Base-by-base conservation (phyloP, 345 rosid species). In the Nephelium lappaceum region DNA sequence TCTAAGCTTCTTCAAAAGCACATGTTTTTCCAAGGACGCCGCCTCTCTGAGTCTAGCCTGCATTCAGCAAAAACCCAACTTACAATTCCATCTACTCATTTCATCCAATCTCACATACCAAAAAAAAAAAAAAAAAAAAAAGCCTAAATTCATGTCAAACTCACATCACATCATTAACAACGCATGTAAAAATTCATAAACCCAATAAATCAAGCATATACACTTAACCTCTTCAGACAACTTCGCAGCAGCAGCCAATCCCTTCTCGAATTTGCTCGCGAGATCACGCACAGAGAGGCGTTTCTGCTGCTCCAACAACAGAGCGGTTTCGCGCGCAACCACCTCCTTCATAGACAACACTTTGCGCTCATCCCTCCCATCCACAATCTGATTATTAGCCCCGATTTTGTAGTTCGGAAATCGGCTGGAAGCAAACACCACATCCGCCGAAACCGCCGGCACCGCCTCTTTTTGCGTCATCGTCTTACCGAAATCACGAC, bases 271-370 rank as follows among this genome's bases (percentile, higher is more conserved):
- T 86, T 96, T 96, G 74, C 84, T 87, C 23, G 99, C 92, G 21
- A 97, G 98, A 74, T 93, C 98, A 73, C 99, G 98, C 75, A 94
- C 97, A n/a, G 98, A 94, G 72, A 94, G 86, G 74, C 98, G 94
- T 41, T 91, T 92, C 80, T 96, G 98, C 92, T 94, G 99, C 81
- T 93, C 98, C 88, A 95, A 71, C 11, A 95, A 88, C 80, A 84
- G 83, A 0, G 98, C 93, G 18, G 97, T 95, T 91, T 97, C 98
- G 0, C 95, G 94, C 0, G 98, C 96, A 77, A 97, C 98, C 42
- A 85, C 95, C 77, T 96, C 99, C 84, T 91, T 96, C 98, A 94
- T 94, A 1, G 98, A 81, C 74, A 91, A 45, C 23, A 92, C 91
- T 86, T 93, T 94, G 16, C 88, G 88, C 67, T 91, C 95, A 79